A percentile compares a stretch with the other conserved stretches of the same genome.
phyloP scores from a whole-genome alignment of 1,139 yeast genomes.

The Diutina scorzettiae region DNA sequence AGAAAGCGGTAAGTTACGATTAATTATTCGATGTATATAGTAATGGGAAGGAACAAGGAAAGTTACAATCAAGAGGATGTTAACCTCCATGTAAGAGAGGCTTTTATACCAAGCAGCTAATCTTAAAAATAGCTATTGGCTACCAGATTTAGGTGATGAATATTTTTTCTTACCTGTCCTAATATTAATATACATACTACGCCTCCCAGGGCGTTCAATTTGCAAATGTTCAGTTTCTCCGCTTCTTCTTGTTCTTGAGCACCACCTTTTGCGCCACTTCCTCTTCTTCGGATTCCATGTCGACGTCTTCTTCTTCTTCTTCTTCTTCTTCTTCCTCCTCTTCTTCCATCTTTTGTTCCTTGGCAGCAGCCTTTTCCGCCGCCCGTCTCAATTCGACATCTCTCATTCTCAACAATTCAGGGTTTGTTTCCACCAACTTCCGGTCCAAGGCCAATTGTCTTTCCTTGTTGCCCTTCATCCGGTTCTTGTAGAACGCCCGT shows the following conservation, averaged over 20 bases:
- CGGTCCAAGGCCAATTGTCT: constrained; percentile 75
- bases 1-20: neutral
- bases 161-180: neutral
- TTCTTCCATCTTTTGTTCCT: constrained; percentile 22
- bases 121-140: too few relatives aligned
- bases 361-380: constrained; percentile 51
- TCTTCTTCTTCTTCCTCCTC: constrained; percentile 35
- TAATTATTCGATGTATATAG: neutral
- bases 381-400: constrained; percentile 82
- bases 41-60: neutral
- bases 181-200: neutral
- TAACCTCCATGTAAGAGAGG: too few relatives aligned
- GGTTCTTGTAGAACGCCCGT: constrained; percentile 96
- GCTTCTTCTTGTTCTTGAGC: constrained; percentile 53
- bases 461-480: constrained; percentile 97
- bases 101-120: too few relatives aligned
- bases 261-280: constrained; percentile 61
- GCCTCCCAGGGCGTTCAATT: neutral
- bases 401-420: constrained; percentile 82
- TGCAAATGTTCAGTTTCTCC: neutral
- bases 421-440: constrained; percentile 78
- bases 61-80: too few relatives aligned
- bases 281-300: constrained; percentile 33
- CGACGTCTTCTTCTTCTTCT: constrained; percentile 31
- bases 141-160: too few relatives aligned